Conservation (phyloP, 176 grass and related monocot species). For the Musa beccarii region DNA sequence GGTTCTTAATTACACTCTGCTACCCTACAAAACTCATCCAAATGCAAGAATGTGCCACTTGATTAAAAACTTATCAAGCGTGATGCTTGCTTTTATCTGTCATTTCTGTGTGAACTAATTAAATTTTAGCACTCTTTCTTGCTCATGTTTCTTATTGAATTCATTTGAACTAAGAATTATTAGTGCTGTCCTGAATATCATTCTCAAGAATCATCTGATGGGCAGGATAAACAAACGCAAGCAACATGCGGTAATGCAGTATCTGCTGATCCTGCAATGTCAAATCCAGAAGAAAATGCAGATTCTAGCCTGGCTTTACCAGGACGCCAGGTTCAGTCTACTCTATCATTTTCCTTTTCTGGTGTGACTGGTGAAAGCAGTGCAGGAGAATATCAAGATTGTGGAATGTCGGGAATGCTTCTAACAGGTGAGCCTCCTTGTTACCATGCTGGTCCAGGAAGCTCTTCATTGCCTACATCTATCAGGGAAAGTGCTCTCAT, state of each 20-base stretch:
- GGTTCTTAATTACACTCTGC: too few relatives aligned
- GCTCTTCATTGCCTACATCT: constrained; percentile 37
- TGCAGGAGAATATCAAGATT: constrained; percentile 84
- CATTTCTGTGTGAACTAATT: not conserved
- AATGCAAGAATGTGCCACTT: not conserved
- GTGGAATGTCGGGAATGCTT: constrained; percentile 58
- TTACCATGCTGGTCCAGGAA: constrained; percentile 54
- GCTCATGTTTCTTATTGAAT: not conserved
- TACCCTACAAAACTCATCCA: not conserved
- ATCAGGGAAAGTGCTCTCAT: constrained; percentile 67
- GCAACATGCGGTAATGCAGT: constrained; percentile 29
- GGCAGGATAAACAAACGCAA: constrained; percentile 32
- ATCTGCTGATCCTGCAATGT: constrained; percentile 67
- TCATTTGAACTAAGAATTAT: not conserved
- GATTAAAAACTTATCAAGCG: not conserved
- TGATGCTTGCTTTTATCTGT: not conserved
- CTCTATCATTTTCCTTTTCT: constrained; percentile 76
- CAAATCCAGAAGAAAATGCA: constrained; percentile 46
- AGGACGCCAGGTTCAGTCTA: constrained; percentile 46
- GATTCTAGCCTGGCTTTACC: constrained; percentile 58
- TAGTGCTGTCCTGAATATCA: not conserved
- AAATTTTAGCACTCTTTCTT: not conserved
- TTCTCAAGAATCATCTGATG: not conserved
- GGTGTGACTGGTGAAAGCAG: constrained; percentile 87
- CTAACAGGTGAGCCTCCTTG: constrained; percentile 76